Evolutionary conservation across 164 flowering plant species (phyloP), one percentile per base, ranked within the genome.

Genomic region (Chimonanthus salicifolius): DNA sequence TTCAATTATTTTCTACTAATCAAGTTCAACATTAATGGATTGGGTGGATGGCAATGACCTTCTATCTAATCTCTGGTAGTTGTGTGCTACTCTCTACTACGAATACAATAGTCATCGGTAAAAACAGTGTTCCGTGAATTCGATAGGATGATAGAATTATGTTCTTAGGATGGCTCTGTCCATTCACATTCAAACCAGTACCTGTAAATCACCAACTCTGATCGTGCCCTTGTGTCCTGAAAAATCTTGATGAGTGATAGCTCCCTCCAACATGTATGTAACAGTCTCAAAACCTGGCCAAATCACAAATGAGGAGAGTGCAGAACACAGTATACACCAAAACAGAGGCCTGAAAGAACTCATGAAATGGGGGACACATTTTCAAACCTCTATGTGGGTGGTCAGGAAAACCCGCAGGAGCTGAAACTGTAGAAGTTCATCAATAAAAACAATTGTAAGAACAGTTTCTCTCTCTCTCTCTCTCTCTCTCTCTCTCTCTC

Each of bases 361-460:
- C 33, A 33, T 33, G 33, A 33, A 33, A 33, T 33, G 33, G 33
- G 33, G 33, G 33, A 33, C 33, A 33, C 33, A 33, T 33, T 33
- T 33, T 33, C 33, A 33, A 73, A 88, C 97, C 98, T 94, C 97
- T 88, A 58, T 94, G 98, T 51, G 98, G 98, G 75, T 92, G 98
- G 78, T 94, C 97, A 51, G 97, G 97, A 78, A 94, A 92, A 49
- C 97, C 98, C 76, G 90, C 92, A 5, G 94, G 94, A 80, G 94
- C 86, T 65, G 92, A 64, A 69, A 90, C 98, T 94, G 91, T 77
- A 83, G 78, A 2, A 76, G 11, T 70, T 43, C 48, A 58, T 33
- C 60, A 51, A 69, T 44, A 72, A 72, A 68, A 64, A 18, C 3
- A 6, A 58, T 10, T 13, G 20, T 43, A 46, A 33, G 47, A 6